Percentiles rank a stretch among this genome's conserved stretches.
Evolutionary conservation across 108 stramenopile species (phyloP).

Genomic region (Nitzschia sp.): DNA sequence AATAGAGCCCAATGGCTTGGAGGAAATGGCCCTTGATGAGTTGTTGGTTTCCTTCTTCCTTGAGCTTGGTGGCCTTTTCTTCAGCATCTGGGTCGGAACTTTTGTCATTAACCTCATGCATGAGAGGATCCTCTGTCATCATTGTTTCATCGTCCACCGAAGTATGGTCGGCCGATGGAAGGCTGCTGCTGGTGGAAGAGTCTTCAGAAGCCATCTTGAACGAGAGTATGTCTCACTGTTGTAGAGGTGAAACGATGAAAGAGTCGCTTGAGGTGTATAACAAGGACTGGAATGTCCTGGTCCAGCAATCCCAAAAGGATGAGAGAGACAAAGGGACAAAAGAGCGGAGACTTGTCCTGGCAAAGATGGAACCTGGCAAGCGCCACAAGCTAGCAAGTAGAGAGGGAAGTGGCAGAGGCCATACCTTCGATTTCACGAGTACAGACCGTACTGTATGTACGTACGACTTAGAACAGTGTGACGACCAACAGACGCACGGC

Average conservation of each 20-base stretch:
- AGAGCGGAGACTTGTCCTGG: no score
- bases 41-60: constrained; percentile 72
- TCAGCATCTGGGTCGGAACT: constrained; percentile 13
- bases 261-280: no score
- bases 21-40: constrained; percentile 65
- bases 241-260: background rate
- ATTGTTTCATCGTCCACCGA: background rate
- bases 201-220: constrained; percentile 8
- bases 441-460: no score
- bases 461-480: no score
- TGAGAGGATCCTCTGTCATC: background rate
- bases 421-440: no score
- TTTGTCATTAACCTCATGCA: constrained; percentile 10
- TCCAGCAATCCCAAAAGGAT: no score
- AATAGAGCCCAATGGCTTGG: constrained; percentile 78
- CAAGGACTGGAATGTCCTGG: no score
- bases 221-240: background rate
- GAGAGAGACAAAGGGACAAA: no score
- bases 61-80: constrained; percentile 58
- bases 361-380: no score
- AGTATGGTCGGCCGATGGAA: constrained; percentile 14
- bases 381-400: no score
- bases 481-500: no score
- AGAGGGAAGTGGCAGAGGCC: no score
- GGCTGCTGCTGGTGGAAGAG: constrained; percentile 15